A percentile compares a stretch with the other conserved stretches of the same genome.
Evolutionary conservation across 1,284 basidiomycete species (phyloP).

Genomic region (Agaricales sp.): DNA sequence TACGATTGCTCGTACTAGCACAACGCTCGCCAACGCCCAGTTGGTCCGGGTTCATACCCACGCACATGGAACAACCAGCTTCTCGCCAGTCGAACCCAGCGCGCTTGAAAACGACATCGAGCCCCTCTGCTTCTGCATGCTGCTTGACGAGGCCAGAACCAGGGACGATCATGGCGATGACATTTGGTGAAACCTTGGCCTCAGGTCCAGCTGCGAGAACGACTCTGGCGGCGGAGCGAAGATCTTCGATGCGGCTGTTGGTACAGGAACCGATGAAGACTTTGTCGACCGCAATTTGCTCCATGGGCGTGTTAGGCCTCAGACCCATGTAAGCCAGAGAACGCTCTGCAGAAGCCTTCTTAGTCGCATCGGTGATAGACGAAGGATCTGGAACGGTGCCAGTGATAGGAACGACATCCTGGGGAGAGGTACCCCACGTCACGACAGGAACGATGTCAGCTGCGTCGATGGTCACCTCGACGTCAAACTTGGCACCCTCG

Average conservation of each 20-base stretch:
- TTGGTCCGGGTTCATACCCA: slow-evolving; percentile 98
- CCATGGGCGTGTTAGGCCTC: slow-evolving; percentile 72
- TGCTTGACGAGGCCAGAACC: slow-evolving; percentile 93
- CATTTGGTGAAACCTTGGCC: slow-evolving; percentile 72
- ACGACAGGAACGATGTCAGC: slow-evolving; percentile 91
- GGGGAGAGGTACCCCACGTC: slow-evolving; percentile 95
- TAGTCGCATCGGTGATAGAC: slow-evolving; percentile 53
- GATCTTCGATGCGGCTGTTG: slow-evolving; percentile 93
- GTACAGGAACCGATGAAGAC: slow-evolving; percentile 97
- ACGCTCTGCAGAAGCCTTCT: slow-evolving; percentile 69
- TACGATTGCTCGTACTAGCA: slow-evolving; percentile 94
- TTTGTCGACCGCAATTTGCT: slow-evolving; percentile 84
- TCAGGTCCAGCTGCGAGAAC: slow-evolving; percentile 67
- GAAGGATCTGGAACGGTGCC: slow-evolving; percentile 79
- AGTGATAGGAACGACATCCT: slow-evolving; percentile 86
- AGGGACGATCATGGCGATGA: slow-evolving; percentile 92
- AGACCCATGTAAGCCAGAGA: slow-evolving; percentile 92
- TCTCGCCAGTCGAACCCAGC: slow-evolving; percentile 98
- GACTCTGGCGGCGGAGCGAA: slow-evolving; percentile 83
- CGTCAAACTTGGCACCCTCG: slow-evolving; percentile 84
- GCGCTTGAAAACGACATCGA: slow-evolving; percentile 85
- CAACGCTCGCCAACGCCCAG: slow-evolving; percentile 85
- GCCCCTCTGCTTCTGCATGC: slow-evolving; percentile 89
- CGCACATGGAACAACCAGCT: slow-evolving; percentile 96
- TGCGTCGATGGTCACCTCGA: slow-evolving; percentile 78